phyloP scores from a whole-genome alignment of 371 early-diverging fungal genomes.

The Coemansia sp. region DNA sequence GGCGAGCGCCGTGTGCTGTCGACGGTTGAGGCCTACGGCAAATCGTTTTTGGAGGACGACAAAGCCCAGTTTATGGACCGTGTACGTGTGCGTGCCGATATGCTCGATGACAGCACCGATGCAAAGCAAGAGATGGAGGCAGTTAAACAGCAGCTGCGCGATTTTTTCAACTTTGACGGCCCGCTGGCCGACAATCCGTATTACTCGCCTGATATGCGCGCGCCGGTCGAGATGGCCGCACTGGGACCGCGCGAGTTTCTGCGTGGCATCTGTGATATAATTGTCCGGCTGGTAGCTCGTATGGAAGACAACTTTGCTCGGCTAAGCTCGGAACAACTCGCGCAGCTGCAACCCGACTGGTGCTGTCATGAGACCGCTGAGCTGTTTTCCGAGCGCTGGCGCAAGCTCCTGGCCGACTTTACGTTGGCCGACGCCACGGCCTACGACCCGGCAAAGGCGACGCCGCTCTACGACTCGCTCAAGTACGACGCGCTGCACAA shows the following conservation, averaged over 20 bases:
- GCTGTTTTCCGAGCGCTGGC: slow-evolving; percentile 92
- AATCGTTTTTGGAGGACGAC: slow-evolving; percentile 68
- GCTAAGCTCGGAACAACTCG: slow-evolving; percentile 54
- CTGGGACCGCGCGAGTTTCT: slow-evolving; percentile 63
- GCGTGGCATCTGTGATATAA: slow-evolving; percentile 65
- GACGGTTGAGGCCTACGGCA: slow-evolving; percentile 81
- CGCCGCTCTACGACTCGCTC: slow-evolving; percentile 91
- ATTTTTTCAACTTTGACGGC: slow-evolving; percentile 42
- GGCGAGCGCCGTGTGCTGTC: slow-evolving; percentile 89
- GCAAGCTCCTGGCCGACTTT: slow-evolving; percentile 88
- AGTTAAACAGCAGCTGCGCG: slow-evolving; percentile 75
- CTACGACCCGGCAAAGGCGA: slow-evolving; percentile 85
- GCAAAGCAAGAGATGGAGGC: slow-evolving; percentile 91
- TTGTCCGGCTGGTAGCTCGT: slow-evolving; percentile 65
- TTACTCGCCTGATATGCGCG: slow-evolving; percentile 52
- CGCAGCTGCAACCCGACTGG: slow-evolving; percentile 55
- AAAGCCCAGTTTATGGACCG: slow-evolving; percentile 43
- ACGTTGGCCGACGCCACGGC: slow-evolving; percentile 51
- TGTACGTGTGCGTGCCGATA: slow-evolving; percentile 77
- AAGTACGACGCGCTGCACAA: slow-evolving; percentile 97
- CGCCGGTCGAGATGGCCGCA: slow-evolving; percentile 59
- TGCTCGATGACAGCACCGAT: slow-evolving; percentile 93
- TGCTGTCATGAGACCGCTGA: slow-evolving; percentile 77
- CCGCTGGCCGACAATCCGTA: slow-evolving; percentile 36
- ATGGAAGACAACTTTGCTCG: slow-evolving; percentile 78